Percentiles rank a stretch among this genome's conserved stretches.
phyloP scores from a whole-genome alignment of 441 rosid species.

The Gossypium armourianum region DNA sequence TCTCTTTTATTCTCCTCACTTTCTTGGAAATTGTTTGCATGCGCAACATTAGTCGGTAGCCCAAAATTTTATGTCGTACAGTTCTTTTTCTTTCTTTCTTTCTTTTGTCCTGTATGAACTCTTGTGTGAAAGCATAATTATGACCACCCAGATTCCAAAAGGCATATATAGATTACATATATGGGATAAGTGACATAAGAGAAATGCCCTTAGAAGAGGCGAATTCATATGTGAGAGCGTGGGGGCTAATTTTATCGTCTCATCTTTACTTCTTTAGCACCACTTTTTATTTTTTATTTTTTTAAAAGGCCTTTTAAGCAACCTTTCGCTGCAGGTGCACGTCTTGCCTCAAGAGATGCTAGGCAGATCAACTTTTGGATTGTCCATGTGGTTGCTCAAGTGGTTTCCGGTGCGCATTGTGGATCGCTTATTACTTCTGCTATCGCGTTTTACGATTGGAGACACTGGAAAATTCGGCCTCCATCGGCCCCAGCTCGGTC shows the following conservation, averaged over 20 bases:
- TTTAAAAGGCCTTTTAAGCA: background rate
- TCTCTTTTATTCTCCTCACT: constrained; percentile 3
- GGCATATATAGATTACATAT: background rate
- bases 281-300: background rate
- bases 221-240: background rate
- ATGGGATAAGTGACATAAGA: background rate
- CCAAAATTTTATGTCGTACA: constrained; percentile 8
- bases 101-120: background rate
- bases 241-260: constrained; percentile 15
- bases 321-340: constrained; percentile 46
- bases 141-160: constrained; percentile 18
- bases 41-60: constrained; percentile 27
- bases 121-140: background rate
- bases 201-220: constrained; percentile 8
- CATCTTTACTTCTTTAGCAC: background rate
- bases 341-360: constrained; percentile 83
- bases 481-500: constrained; percentile 57
- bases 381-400: constrained; percentile 58
- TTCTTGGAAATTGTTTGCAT: constrained; percentile 36
- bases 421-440: constrained; percentile 42
- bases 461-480: constrained; percentile 50
- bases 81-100: background rate
- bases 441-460: constrained; percentile 47
- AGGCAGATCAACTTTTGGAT: constrained; percentile 60
- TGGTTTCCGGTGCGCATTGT: constrained; percentile 57